Evolutionary conservation across 2,329 filamentous ascomycete genomes (phyloP).

Genomic region (Aspergillus sp.): DNA sequence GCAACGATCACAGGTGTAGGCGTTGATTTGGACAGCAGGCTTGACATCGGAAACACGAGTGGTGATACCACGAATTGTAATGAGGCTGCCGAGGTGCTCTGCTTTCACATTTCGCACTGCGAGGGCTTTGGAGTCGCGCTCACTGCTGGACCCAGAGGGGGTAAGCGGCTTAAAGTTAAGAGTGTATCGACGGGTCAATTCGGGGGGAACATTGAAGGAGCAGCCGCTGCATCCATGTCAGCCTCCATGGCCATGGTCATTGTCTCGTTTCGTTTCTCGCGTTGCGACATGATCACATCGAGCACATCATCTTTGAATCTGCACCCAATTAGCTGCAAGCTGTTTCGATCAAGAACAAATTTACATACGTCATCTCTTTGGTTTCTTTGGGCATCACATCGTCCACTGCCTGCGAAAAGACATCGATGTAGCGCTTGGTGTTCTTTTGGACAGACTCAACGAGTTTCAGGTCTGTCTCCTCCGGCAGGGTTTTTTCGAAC

Average conservation of each 20-base stretch:
- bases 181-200: constrained; percentile 88
- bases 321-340: constrained; percentile 15
- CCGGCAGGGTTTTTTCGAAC: constrained; percentile 70
- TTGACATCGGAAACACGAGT: constrained; percentile 97
- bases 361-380: constrained; percentile 66
- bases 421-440: constrained; percentile 91
- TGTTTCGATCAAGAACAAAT: not conserved
- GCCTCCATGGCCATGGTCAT: constrained; percentile 64
- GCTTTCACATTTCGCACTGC: constrained; percentile 92
- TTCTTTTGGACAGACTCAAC: constrained; percentile 84
- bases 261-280: constrained; percentile 78
- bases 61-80: constrained; percentile 89
- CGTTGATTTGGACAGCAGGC: constrained; percentile 93
- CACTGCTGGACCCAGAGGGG: constrained; percentile 62
- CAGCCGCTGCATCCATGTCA: constrained; percentile 58
- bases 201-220: constrained; percentile 77
- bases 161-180: constrained; percentile 91
- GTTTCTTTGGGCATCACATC: constrained; percentile 75
- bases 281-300: constrained; percentile 92
- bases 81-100: constrained; percentile 86
- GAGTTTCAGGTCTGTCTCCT: constrained; percentile 60
- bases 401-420: constrained; percentile 84
- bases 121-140: constrained; percentile 58
- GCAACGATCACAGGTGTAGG: constrained; percentile 94
- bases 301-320: constrained; percentile 97